Base-by-base conservation (phyloP, 352 stramenopile species). In the Pythium folliculosum region DNA sequence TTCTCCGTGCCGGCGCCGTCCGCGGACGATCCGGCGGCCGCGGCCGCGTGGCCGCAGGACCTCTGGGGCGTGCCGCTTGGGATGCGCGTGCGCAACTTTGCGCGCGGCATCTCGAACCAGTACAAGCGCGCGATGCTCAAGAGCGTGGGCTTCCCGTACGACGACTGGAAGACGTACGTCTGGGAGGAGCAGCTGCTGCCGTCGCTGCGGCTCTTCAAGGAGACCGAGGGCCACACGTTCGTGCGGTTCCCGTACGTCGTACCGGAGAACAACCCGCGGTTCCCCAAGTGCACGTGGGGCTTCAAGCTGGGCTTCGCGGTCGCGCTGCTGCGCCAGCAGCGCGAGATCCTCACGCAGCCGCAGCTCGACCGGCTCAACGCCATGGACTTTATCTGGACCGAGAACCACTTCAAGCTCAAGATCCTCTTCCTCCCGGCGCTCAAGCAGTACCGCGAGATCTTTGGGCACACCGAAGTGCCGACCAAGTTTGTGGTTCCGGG, bases 221-320 rank as follows among this genome's bases (percentile, higher is more conserved):
- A 92, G 40, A 67, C 92, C 7, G 82, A 97, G 57, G 94, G 93
- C n/a, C 91, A 98, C 71, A 73, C 98, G 30, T 90, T 97, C 43
- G 91, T 98, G 16, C 90, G 90, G 22, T 91, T 97, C 60, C 72
- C 78, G 27, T 98, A 97, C 71, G 78, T 87, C 38, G 85, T 98
- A 9, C 91, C 92, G 2, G 45, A 76, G 16, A 72, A 84, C 48
- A 77, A 88, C 57, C 35, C 74, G 13, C 78, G 80, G 17, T 98
- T 91, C 88, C 91, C 93, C 56, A 75, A 90, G 30, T 78, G 90
- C 8, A 82, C 90, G 12, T 96, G 91, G 89, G 92, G 90, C 17
- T 78, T 98, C 38, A 88, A 93, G 43, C 76, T 98, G 22, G 95
- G 95, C 37, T 88, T 84, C 32, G 77, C 94, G 49, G 95, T 96